These are phyloP conservation scores for Tricharina praecox DNA, from an alignment of 495 filamentous ascomycete genomes.

Conservation along the genomic window DNA sequence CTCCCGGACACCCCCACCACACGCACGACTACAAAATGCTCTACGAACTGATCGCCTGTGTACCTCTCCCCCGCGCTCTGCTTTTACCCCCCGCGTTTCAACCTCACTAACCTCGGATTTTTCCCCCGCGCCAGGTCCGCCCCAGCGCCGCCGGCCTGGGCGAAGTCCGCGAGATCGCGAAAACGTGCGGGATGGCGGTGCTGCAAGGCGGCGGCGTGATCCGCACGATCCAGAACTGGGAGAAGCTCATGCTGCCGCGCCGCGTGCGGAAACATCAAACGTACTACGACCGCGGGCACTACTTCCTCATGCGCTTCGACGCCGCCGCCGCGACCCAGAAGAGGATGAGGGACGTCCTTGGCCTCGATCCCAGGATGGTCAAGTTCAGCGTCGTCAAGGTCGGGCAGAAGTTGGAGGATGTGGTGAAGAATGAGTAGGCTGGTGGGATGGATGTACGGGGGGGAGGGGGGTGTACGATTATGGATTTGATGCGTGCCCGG, in stretches of 20 bases:
- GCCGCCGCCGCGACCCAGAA: constrained; percentile 50
- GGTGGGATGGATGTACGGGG: background rate
- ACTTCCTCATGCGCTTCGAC: constrained; percentile 97
- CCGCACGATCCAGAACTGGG: constrained; percentile 89
- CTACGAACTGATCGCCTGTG: constrained; percentile 93
- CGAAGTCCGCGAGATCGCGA: constrained; percentile 94
- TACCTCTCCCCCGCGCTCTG: constrained; percentile 33
- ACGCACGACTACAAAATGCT: too few relatives aligned
- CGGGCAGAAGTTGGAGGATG: constrained; percentile 36
- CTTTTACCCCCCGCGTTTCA: background rate
- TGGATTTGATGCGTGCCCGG: too few relatives aligned
- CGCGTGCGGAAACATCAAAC: constrained; percentile 59
- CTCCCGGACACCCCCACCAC: too few relatives aligned
- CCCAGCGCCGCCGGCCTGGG: constrained; percentile 63
- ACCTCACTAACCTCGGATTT: too few relatives aligned
- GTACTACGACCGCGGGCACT: constrained; percentile 66
- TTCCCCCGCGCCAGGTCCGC: constrained; percentile 49
- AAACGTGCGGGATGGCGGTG: constrained; percentile 65
- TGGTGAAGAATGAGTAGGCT: constrained; percentile 5
- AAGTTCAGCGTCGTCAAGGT: constrained; percentile 72
- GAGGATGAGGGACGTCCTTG: constrained; percentile 52
- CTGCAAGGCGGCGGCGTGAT: constrained; percentile 76
- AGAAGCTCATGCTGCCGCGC: constrained; percentile 65
- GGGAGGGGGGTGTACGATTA: too few relatives aligned
- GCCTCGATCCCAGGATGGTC: constrained; percentile 83